phyloP scores from a whole-genome alignment of 805 yeast genomes.

The Candida orba region DNA sequence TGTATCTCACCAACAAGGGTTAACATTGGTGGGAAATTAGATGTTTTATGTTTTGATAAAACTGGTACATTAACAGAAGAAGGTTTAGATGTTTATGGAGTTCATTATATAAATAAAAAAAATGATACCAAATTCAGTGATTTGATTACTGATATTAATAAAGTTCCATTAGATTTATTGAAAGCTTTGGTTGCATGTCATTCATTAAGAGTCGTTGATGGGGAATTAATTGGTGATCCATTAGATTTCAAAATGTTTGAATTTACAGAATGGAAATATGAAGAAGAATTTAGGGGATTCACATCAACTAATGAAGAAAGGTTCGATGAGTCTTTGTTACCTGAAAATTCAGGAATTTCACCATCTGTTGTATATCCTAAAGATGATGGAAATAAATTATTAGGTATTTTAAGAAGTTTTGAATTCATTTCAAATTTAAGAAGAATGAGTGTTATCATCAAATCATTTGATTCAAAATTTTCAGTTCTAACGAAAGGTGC shows the following conservation, averaged over 20 bases:
- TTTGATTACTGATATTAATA: slow-evolving; percentile 18
- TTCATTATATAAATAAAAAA: slow-evolving; percentile 31
- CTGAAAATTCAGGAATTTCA: slow-evolving; percentile 35
- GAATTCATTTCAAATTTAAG: slow-evolving; percentile 83
- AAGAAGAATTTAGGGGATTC: slow-evolving; percentile 52
- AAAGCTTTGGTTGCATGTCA: slow-evolving; percentile 62
- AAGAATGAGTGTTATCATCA: slow-evolving; percentile 81
- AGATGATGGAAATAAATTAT: slow-evolving; percentile 29
- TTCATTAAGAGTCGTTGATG: slow-evolving; percentile 73
- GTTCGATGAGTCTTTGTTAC: slow-evolving; percentile 30
- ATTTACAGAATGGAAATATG: slow-evolving; percentile 71
- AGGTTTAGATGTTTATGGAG: slow-evolving; percentile 81
- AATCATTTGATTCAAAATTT: slow-evolving; percentile 33
- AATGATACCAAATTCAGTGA: slow-evolving; percentile 20
- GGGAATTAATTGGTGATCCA: slow-evolving; percentile 87
- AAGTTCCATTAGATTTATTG: slow-evolving; percentile 26
- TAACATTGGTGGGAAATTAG: slow-evolving; percentile 92
- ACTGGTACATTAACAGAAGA: slow-evolving; percentile 98
- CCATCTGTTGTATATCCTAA: slow-evolving; percentile 47
- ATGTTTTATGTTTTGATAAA: slow-evolving; percentile 87
- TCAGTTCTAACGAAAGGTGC: slow-evolving; percentile 86
- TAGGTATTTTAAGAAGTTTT: slow-evolving; percentile 49
- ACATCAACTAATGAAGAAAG: slow-evolving; percentile 31
- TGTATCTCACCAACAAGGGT: slow-evolving; percentile 94
- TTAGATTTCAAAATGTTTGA: slow-evolving; percentile 89